phyloP scores from a whole-genome alignment of 2,329 filamentous ascomycete genomes.

The Fusarium veterinarium region DNA sequence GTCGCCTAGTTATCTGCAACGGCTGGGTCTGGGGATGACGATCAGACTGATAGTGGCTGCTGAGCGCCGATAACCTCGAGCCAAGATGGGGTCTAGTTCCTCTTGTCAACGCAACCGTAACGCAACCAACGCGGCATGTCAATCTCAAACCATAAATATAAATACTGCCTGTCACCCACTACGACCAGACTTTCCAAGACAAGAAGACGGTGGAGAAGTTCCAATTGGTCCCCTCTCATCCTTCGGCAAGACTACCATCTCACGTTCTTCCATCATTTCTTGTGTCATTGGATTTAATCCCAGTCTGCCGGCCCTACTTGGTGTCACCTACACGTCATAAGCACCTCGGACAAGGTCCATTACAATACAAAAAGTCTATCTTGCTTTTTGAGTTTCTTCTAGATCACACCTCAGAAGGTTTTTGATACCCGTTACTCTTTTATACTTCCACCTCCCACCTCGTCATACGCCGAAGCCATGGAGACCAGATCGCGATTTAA shows the following conservation, averaged over 20 bases:
- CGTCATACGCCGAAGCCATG: conserved; percentile 18
- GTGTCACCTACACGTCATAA: conserved; percentile 40
- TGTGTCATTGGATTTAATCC: conserved; percentile 25
- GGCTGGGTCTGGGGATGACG: conserved; percentile 37
- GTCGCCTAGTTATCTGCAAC: conserved; percentile 40
- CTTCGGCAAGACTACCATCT: conserved; percentile 17
- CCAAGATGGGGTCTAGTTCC: conserved; percentile 12
- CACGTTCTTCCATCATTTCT: background rate
- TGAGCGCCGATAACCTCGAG: conserved; percentile 19
- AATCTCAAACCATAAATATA: conserved; percentile 36
- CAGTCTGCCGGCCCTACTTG: conserved; percentile 13
- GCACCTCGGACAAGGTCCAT: conserved; percentile 8
- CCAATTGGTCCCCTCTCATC: conserved; percentile 9
- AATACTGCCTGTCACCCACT: conserved; percentile 32
- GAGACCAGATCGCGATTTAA: conserved; percentile 53
- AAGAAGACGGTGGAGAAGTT: conserved; percentile 32
- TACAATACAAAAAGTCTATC: background rate
- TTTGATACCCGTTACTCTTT: background rate
- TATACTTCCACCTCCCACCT: background rate
- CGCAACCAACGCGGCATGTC: conserved; percentile 1
- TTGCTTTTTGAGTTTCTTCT: conserved; percentile 12
- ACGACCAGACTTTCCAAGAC: conserved; percentile 12
- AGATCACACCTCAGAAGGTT: background rate
- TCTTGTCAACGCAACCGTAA: background rate
- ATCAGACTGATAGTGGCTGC: conserved; percentile 35